Conservation (phyloP, 306 rosid species). For the Corylus americana region DNA sequence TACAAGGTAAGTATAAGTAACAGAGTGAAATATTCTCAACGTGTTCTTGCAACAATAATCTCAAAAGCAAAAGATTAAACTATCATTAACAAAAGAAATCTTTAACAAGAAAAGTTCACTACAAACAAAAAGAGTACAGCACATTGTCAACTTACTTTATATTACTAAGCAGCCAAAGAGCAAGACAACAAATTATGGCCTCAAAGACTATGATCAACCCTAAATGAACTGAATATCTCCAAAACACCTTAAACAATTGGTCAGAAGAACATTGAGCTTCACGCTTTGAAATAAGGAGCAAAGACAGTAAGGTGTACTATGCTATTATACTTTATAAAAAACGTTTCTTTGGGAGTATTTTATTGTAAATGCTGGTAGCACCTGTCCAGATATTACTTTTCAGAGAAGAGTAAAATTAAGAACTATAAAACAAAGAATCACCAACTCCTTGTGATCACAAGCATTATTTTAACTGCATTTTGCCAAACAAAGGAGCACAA, state of each 20-base stretch:
- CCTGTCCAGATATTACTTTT: conserved; percentile 21
- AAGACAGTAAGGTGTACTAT: conserved; percentile 12
- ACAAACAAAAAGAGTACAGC: conserved; percentile 15
- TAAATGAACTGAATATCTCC: conserved; percentile 9
- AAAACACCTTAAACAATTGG: background rate
- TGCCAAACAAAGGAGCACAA: conserved; percentile 12
- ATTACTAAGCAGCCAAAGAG: conserved; percentile 3
- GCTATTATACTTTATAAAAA: conserved; percentile 21
- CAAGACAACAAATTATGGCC: conserved; percentile 19
- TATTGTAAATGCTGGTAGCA: conserved; percentile 38
- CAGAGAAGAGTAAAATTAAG: conserved; percentile 25
- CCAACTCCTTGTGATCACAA: conserved; percentile 17
- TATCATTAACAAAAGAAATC: background rate
- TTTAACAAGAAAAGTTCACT: background rate
- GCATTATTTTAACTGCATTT: conserved; percentile 31
- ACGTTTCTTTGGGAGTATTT: conserved; percentile 29
- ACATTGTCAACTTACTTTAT: conserved; percentile 18
- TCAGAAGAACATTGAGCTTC: conserved; percentile 23
- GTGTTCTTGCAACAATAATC: conserved; percentile 6
- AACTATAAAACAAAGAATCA: conserved; percentile 19
- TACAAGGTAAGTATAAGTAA: background rate
- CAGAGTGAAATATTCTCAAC: background rate
- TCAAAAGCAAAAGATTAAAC: conserved; percentile 6
- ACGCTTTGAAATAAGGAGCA: conserved; percentile 34
- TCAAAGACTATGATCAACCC: conserved; percentile 23